Conservation (phyloP, 108 stramenopile species). For the Parietichytrium sp. region DNA sequence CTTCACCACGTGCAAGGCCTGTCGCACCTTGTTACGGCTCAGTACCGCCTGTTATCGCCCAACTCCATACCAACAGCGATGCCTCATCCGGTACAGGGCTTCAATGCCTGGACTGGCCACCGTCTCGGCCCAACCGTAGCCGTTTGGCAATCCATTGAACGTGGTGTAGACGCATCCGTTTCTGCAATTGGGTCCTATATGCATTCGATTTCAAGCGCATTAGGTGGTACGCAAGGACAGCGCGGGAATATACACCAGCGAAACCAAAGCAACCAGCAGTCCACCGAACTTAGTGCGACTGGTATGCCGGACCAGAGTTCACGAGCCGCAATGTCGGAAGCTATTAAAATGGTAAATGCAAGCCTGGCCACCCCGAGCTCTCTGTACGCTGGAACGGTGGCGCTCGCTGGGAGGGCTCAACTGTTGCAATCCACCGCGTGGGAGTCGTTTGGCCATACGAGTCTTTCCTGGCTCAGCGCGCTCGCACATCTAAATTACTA, state of each 20-base stretch:
- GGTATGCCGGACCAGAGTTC: background rate
- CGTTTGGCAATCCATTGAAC: conserved; percentile 23
- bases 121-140: background rate
- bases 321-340: conserved; percentile 28
- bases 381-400: background rate
- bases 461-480: conserved; percentile 18
- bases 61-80: conserved; percentile 21
- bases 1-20: conserved; percentile 32
- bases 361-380: conserved; percentile 26
- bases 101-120: background rate
- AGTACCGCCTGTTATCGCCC: conserved; percentile 17
- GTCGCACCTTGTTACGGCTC: conserved; percentile 16
- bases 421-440: conserved; percentile 27
- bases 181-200: background rate
- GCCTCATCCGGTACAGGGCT: conserved; percentile 4
- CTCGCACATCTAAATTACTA: conserved; percentile 25
- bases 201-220: background rate
- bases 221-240: background rate
- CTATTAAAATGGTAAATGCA: conserved; percentile 9
- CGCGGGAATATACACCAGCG: conserved; percentile 4
- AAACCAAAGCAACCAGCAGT: background rate
- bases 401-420: conserved; percentile 11
- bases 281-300: background rate
- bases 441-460: conserved; percentile 4
- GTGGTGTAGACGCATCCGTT: conserved; percentile 10